Evolutionary conservation across 2,329 filamentous ascomycete genomes (phyloP), one percentile per base, ranked within the genome.

Genomic region (Cercospora berteroae): DNA sequence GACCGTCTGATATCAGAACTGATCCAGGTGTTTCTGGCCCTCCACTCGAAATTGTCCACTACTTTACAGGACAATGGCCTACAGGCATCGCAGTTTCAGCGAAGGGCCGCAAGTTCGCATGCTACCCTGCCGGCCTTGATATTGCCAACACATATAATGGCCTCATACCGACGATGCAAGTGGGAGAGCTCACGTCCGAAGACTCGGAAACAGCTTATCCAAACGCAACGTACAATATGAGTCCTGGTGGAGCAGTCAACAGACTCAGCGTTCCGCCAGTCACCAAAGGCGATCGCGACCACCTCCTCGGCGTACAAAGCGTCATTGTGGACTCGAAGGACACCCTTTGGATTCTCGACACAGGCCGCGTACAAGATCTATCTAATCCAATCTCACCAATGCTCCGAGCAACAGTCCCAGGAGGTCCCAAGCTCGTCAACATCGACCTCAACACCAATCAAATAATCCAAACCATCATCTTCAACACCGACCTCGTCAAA

Each of bases 301-400:
- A 83, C 69, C 75, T 84, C 3, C 81, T 84, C 55, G 80, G 81
- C 55, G 82, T 84, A 0, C 83, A 85, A 72, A 81, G 78, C 39
- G 82, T 85, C 0, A 82, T 84, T 13, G 77, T 84, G 13, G 83
- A 85, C 68, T 70, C 82, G 0, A 70, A 74, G 2, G 82, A 84
- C 71, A 79, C 81, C 5, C 77, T 85, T 13, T 84, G 82, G 82
- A 81, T 85, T 63, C 78, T 85, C 6, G 83, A 85, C 67, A 84
- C 82, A 2, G 83, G 83, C 5, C 79, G 82, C 29, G 79, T 78
- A 4, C 69, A 71, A 39, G 69, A 71, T 29, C 77, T 78, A 1
- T 71, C 76, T 12, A 75, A 76, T 18, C 67, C 69, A 0, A 77
- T 81, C 52, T 79, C 79, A 2, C 79, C 77, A 10, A 77, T 77